Evolutionary conservation across 306 rosid species (phyloP).

Genomic region (Acacia crassicarpa): DNA sequence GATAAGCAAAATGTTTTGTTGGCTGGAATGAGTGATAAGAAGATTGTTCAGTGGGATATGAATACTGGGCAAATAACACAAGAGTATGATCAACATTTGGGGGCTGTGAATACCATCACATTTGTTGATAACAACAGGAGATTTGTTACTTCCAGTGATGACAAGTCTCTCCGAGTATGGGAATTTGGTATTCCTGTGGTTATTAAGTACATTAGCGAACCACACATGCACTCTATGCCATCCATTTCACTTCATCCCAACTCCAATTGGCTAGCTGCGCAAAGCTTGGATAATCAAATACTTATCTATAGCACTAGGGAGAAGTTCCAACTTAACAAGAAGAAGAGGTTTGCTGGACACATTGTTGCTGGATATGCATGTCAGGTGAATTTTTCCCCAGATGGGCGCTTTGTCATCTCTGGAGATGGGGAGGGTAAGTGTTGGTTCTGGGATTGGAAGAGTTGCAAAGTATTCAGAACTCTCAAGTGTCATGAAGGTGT

Average conservation of each 20-base stretch:
- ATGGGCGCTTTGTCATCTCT: conserved; percentile 81
- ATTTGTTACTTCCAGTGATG: conserved; percentile 97
- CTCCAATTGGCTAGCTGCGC: conserved; percentile 92
- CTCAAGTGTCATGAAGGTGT: conserved; percentile 94
- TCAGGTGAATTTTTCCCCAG: conserved; percentile 92
- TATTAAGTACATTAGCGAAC: conserved; percentile 94
- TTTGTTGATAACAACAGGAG: conserved; percentile 96
- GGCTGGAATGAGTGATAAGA: conserved; percentile 99
- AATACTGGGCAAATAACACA: conserved; percentile 89
- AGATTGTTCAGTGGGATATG: conserved; percentile 99
- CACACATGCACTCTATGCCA: conserved; percentile 99
- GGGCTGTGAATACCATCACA: conserved; percentile 96
- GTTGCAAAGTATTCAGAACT: conserved; percentile 95
- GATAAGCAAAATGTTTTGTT: conserved; percentile 92
- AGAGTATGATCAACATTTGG: conserved; percentile 98
- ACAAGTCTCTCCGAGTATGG: conserved; percentile 94
- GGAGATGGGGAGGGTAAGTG: conserved; percentile 97
- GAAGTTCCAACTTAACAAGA: conserved; percentile 97
- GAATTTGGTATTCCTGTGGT: conserved; percentile 98
- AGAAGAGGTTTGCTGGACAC: conserved; percentile 94
- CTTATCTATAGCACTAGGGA: conserved; percentile 95
- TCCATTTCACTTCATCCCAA: conserved; percentile 92
- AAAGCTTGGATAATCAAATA: conserved; percentile 98
- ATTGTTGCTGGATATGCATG: conserved; percentile 95
- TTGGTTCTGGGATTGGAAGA: conserved; percentile 99